Evolutionary conservation across 345 rosid genomes (phyloP).

Genomic region (Gossypium sturtianum): DNA sequence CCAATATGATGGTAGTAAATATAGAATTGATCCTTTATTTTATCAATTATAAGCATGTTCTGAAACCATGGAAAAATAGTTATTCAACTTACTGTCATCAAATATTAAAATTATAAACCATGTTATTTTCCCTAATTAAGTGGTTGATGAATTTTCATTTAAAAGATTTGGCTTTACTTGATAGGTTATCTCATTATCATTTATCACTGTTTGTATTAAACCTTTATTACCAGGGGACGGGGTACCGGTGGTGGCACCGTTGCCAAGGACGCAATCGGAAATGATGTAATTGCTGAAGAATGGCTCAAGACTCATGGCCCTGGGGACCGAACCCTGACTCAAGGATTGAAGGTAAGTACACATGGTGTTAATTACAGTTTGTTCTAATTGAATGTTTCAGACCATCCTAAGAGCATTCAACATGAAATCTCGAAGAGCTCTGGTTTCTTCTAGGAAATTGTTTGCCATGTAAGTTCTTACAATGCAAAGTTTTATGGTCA

Average conservation of each 20-base stretch:
- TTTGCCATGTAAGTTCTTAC: background rate
- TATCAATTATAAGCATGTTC: too few relatives aligned
- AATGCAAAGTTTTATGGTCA: background rate
- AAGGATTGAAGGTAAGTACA: constrained; percentile 73
- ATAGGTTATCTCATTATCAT: background rate
- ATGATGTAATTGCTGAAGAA: constrained; percentile 55
- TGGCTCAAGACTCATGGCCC: constrained; percentile 86
- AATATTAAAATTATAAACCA: too few relatives aligned
- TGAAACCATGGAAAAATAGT: too few relatives aligned
- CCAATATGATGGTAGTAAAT: too few relatives aligned
- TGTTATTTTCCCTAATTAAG: too few relatives aligned
- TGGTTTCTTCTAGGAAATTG: background rate
- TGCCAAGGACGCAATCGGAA: constrained; percentile 85
- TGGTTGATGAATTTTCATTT: background rate
- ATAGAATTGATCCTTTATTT: too few relatives aligned
- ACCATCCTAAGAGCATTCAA: background rate
- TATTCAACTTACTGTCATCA: too few relatives aligned
- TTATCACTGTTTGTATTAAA: background rate
- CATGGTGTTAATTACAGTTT: background rate
- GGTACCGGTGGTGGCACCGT: constrained; percentile 60
- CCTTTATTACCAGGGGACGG: constrained; percentile 34
- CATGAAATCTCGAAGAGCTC: background rate
- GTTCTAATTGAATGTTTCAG: background rate
- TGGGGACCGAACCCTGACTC: constrained; percentile 81
- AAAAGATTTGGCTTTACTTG: background rate